Conservation (phyloP, 1,284 basidiomycete genomes). For the Lentinula novae-zelandiae region DNA sequence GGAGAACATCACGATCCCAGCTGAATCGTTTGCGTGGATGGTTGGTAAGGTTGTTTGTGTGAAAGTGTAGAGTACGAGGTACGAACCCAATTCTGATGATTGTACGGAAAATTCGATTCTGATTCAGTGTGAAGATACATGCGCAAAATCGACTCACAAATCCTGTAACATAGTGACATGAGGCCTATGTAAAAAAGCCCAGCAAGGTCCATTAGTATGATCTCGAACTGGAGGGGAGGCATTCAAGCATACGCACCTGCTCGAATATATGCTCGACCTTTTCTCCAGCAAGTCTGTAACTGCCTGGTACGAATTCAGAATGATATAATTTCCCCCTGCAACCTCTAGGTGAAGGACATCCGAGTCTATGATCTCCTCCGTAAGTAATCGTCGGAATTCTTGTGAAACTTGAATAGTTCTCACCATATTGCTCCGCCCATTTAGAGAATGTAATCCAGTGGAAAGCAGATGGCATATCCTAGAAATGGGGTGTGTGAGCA, state of each 20-base stretch:
- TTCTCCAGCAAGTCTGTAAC: constrained; percentile 10
- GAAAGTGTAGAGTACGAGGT: too few species aligned
- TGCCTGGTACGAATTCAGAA: constrained; percentile 21
- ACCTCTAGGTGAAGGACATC: constrained; percentile 21
- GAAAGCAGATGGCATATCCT: constrained; percentile 4
- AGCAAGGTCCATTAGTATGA: neutral
- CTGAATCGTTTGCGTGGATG: neutral
- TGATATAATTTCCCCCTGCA: constrained; percentile 18
- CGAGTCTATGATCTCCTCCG: constrained; percentile 3
- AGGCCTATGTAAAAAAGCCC: neutral
- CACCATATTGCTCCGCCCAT: constrained; percentile 6
- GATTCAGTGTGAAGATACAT: too few species aligned
- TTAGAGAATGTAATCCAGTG: constrained; percentile 5
- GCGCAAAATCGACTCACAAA: neutral
- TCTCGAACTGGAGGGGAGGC: too few species aligned
- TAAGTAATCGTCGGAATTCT: neutral
- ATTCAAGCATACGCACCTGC: constrained; percentile 12
- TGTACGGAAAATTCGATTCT: too few species aligned
- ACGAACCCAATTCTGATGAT: too few species aligned
- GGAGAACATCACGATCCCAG: constrained; percentile 5
- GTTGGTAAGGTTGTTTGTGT: too few species aligned
- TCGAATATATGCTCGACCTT: constrained; percentile 15
- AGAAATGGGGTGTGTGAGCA: neutral
- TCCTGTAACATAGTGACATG: neutral
- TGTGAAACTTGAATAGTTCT: neutral